Conservation (phyloP, 1,284 basidiomycete genomes). For the Tilletia horrida region DNA sequence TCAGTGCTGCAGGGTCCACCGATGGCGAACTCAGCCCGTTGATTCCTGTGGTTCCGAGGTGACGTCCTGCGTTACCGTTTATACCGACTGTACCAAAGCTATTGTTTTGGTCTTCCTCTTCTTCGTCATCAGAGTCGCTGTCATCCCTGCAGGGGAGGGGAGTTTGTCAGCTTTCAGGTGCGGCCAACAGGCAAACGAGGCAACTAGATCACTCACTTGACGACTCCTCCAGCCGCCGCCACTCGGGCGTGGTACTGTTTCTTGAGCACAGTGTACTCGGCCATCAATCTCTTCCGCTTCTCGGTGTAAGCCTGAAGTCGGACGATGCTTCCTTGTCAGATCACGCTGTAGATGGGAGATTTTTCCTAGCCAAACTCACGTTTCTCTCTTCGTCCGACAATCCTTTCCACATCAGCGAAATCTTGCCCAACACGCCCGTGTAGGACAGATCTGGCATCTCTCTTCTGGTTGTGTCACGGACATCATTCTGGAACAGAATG, state of each 20-base stretch:
- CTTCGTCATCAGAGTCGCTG: not conserved
- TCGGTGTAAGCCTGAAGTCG: slow-evolving; percentile 3
- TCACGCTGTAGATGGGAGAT: no score
- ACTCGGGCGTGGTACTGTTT: slow-evolving; percentile 9
- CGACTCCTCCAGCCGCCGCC: not conserved
- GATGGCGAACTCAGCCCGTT: not conserved
- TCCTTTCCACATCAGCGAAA: slow-evolving; percentile 44
- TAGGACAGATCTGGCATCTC: slow-evolving; percentile 45
- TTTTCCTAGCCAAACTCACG: no score
- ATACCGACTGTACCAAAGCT: not conserved
- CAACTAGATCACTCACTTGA: not conserved
- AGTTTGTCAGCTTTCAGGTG: no score
- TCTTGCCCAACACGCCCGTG: slow-evolving; percentile 42
- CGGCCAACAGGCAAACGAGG: no score
- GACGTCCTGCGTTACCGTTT: not conserved
- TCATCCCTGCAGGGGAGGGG: not conserved
- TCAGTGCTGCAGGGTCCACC: slow-evolving; percentile 1
- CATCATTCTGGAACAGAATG: slow-evolving; percentile 50
- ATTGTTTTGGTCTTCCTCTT: not conserved
- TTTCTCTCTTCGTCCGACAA: slow-evolving; percentile 42
- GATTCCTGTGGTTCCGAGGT: not conserved
- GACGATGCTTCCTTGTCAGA: no score
- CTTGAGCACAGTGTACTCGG: not conserved
- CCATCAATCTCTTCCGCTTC: slow-evolving; percentile 10
- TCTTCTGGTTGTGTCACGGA: slow-evolving; percentile 26